Conservation (phyloP, 768 basidiomycete genomes). For the Termitomyces sp. region DNA sequence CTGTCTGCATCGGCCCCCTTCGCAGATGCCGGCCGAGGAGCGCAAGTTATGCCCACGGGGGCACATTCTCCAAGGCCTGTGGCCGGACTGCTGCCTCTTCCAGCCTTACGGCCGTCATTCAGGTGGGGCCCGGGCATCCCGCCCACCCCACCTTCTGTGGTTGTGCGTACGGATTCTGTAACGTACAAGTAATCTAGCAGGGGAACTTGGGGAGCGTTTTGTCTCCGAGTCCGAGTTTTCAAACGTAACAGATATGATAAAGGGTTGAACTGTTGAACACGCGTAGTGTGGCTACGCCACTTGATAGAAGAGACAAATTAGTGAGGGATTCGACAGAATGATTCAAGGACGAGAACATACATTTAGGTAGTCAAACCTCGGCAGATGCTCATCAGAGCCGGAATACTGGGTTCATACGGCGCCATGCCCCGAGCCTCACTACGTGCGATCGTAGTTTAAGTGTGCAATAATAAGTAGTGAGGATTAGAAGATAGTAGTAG, state of each 20-base stretch:
- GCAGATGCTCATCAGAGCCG: neutral
- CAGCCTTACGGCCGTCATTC: slow-evolving; percentile 1
- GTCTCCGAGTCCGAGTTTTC: neutral
- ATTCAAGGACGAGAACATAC: neutral
- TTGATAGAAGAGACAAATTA: neutral
- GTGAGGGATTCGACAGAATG: neutral
- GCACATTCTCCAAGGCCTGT: neutral
- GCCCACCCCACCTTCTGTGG: slow-evolving; percentile 5
- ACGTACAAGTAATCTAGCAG: neutral
- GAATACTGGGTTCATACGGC: neutral
- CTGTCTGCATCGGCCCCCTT: neutral
- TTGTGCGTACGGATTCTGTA: slow-evolving; percentile 4
- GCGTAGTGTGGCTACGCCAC: neutral
- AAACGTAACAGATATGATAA: too few species aligned
- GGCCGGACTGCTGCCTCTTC: slow-evolving; percentile 1
- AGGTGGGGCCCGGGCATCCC: neutral
- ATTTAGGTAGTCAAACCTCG: neutral
- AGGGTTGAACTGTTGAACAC: neutral
- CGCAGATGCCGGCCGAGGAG: slow-evolving; percentile 4
- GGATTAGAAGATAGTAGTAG: neutral
- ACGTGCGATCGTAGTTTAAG: neutral
- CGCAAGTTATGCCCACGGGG: neutral
- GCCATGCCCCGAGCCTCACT: neutral
- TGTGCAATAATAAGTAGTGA: neutral
- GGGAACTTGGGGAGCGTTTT: neutral